Evolutionary conservation across 106 monocot genomes (phyloP), one percentile per base, ranked within the genome.

Genomic region (Dendrobium huoshanense): DNA sequence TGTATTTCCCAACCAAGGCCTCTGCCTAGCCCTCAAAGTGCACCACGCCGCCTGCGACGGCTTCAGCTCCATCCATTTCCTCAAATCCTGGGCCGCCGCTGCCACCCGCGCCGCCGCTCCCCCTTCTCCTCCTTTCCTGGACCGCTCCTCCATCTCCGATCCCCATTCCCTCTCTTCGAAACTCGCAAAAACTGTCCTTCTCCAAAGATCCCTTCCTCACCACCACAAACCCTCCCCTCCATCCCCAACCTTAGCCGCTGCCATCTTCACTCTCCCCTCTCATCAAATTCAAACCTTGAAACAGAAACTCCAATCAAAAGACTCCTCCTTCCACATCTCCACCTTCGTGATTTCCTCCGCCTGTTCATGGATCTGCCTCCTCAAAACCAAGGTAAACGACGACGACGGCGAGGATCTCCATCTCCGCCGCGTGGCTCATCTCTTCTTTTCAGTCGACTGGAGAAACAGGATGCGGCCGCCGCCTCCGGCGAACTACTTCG

Each of bases 21-120:
- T 86, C 48, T 78, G 79, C 73, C 0, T 86, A 29, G 86, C 81
- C 1, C 20, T 82, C 31, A 17, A 42, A 22, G 18, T 56, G 7
- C 77, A 48, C 81, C 86, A 86, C 27, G 73, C 68, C 3, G 78
- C 43, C 18, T 81, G 78, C 44, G 81, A 77, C 42, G 81, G 86
- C 74, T 55, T 73, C n/a, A 82, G 79, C 82, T 82, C 77, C 49
- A 78, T 48, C 42, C 74, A 76, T 10, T 86, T 86, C 41, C 4
- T 86, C 72, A 82, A 79, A 31, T 79, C 65, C 10, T 86, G 84
- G 84, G 84, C 80, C 47, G 47, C 80, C 2, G 37, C 80, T 20
- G 16, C 55, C 47, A 16, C 0, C 6, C 3, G 17, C 19, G 9
- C 15, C 33, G 18, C 25, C 9, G n/a, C 22, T n/a, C 3, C 37